A percentile compares a stretch with the other conserved stretches of the same genome.
These are phyloP conservation scores for Thermothielavioides terrestris DNA, from an alignment of 495 filamentous ascomycete species.

Conservation along the genomic window DNA sequence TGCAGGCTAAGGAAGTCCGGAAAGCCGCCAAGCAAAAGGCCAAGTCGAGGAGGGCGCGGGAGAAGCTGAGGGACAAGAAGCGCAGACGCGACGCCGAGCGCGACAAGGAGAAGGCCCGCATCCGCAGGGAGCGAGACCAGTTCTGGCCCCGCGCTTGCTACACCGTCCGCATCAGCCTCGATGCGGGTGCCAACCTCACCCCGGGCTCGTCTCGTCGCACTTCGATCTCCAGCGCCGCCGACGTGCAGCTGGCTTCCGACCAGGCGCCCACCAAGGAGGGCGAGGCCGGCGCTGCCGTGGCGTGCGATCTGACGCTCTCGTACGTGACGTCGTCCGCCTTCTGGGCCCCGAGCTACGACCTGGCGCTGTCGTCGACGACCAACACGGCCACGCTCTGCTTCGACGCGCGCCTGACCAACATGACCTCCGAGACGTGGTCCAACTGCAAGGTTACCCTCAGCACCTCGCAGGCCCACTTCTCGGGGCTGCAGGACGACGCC, in stretches of 20 bases:
- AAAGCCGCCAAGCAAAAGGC: slow-evolving; percentile 31
- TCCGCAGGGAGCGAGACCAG: slow-evolving; percentile 42
- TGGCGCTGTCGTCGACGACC: slow-evolving; percentile 49
- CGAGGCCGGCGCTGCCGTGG: slow-evolving; percentile 18
- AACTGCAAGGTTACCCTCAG: slow-evolving; percentile 58
- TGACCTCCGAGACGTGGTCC: slow-evolving; percentile 59
- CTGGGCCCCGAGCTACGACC: slow-evolving; percentile 60
- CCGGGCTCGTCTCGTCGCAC: slow-evolving; percentile 47
- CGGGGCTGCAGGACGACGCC: slow-evolving; percentile 49
- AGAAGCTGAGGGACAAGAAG: slow-evolving; percentile 33
- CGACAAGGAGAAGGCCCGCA: slow-evolving; percentile 39
- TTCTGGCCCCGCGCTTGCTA: slow-evolving; percentile 55
- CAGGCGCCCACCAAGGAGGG: slow-evolving; percentile 8
- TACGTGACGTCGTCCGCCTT: slow-evolving; percentile 56
- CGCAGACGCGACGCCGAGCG: slow-evolving; percentile 35
- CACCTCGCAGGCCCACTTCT: slow-evolving; percentile 58
- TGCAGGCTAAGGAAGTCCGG: slow-evolving; percentile 19
- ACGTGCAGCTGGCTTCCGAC: slow-evolving; percentile 25
- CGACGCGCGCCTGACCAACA: slow-evolving; percentile 55
- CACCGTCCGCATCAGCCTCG: slow-evolving; percentile 49
- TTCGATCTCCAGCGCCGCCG: slow-evolving; percentile 39
- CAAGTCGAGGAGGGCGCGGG: slow-evolving; percentile 30
- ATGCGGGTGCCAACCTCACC: slow-evolving; percentile 41
- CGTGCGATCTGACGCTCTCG: slow-evolving; percentile 47
- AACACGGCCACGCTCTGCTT: slow-evolving; percentile 51